Percentiles rank a stretch among this genome's conserved stretches.
Evolutionary conservation across 2,329 filamentous ascomycete species (phyloP).

Genomic region (Calonectria naviculata): DNA sequence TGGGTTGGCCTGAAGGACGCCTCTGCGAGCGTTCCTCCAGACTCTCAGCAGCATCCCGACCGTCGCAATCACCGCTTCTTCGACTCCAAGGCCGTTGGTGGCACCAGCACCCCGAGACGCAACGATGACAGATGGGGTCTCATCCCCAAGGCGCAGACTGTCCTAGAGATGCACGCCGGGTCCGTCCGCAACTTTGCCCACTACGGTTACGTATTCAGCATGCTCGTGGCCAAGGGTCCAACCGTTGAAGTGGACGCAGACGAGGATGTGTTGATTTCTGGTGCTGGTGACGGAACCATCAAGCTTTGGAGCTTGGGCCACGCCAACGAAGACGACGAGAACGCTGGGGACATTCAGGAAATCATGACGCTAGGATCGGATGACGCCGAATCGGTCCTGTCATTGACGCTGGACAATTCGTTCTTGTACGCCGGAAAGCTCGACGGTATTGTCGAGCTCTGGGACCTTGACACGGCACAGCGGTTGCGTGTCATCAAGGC

Average conservation of each 20-base stretch:
- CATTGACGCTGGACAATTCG: slow-evolving; percentile 86
- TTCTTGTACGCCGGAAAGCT: slow-evolving; percentile 93
- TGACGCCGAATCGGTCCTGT: slow-evolving; percentile 75
- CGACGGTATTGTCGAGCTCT: slow-evolving; percentile 90
- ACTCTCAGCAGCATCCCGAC: slow-evolving; percentile 77
- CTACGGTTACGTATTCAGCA: slow-evolving; percentile 95
- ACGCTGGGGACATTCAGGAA: slow-evolving; percentile 73
- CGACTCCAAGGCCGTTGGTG: slow-evolving; percentile 88
- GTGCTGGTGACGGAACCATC: slow-evolving; percentile 92
- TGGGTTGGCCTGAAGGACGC: slow-evolving; percentile 84
- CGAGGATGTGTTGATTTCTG: slow-evolving; percentile 87
- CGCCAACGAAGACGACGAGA: slow-evolving; percentile 51
- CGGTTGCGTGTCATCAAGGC: slow-evolving; percentile 87
- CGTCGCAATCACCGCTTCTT: slow-evolving; percentile 90
- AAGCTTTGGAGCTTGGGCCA: slow-evolving; percentile 84
- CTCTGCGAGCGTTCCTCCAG: slow-evolving; percentile 67
- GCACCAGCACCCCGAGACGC: slow-evolving; percentile 79
- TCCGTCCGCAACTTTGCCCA: slow-evolving; percentile 92
- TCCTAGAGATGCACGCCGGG: slow-evolving; percentile 83
- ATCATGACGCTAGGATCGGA: slow-evolving; percentile 74
- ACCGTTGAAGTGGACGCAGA: slow-evolving; percentile 75
- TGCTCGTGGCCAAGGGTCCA: slow-evolving; percentile 83
- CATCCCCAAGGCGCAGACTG: slow-evolving; percentile 64
- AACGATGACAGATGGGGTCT: slow-evolving; percentile 67
- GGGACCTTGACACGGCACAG: slow-evolving; percentile 96